Base-by-base conservation (phyloP, 192 early-diverging fungal genomes). In the Gamsiella multidivaricata region DNA sequence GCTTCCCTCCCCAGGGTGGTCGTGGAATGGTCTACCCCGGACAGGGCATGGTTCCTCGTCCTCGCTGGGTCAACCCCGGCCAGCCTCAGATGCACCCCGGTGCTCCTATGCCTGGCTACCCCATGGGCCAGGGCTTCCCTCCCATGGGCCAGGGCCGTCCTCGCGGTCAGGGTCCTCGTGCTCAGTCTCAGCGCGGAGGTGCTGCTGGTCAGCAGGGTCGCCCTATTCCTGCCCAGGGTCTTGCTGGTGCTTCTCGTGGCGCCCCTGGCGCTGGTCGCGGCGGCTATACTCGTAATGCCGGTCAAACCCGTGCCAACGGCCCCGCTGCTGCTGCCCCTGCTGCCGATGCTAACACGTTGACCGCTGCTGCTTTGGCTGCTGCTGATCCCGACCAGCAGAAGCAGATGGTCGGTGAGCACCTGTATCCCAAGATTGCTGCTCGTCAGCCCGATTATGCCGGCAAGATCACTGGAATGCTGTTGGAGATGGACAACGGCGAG, bases 401-500 rank as follows among this genome's bases (percentile, higher is more conserved):
- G 87, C 94, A 94, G 79, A 91, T 95, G 84, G 90, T 99, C 25
- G 98, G 98, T 65, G 97, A 99, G 86, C 88, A 91, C 50, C 86
- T 99, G 50, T 99, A 94, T 85, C 95, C 95, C 12, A 84, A 91
- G 46, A 95, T 99, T 61, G 78, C 80, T 46, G 61, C 79, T 20
- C 89, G 87, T 52, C 88, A 94, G 78, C 88, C 89, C 54, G 85
- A 90, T 31, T 83, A 87, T 61, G 95, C 97, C 57, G 95, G 95
- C 70, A 98, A 99, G 91, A 95, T 99, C 80, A 98, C 97, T 32
- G 98, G 98, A 63, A 98, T 99, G 97, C 87, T 97, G 59, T 86
- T 98, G 53, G 97, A 99, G 85, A 99, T 98, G 97, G 95, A 98
- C 81, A 96, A 96, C 76, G 81, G 87, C 56, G 98, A 99, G 81